Conservation (phyloP, 768 basidiomycete genomes). For the Solioccasus polychromus region DNA sequence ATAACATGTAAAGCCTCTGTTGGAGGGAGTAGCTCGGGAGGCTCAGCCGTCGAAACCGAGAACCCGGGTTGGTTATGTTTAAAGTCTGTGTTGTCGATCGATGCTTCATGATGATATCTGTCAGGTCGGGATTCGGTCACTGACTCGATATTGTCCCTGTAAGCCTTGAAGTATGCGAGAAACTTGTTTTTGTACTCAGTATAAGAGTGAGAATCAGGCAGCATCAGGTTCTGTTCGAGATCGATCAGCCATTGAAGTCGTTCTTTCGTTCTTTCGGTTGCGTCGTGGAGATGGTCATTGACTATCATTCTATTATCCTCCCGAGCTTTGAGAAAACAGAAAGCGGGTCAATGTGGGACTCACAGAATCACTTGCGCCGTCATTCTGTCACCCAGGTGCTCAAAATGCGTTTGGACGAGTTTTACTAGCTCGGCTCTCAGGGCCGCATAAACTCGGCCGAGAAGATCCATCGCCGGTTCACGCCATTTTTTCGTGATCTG, state of each 20-base stretch:
- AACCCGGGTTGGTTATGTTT: slow-evolving; percentile 20
- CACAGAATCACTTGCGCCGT: slow-evolving; percentile 47
- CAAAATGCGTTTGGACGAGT: slow-evolving; percentile 49
- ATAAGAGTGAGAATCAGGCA: slow-evolving; percentile 48
- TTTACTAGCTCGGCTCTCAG: slow-evolving; percentile 37
- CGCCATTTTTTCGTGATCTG: slow-evolving; percentile 45
- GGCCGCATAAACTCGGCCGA: slow-evolving; percentile 34
- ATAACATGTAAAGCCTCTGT: slow-evolving; percentile 61
- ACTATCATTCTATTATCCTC: slow-evolving; percentile 38
- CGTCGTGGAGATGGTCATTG: slow-evolving; percentile 44
- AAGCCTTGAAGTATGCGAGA: slow-evolving; percentile 43
- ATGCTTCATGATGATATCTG: neutral
- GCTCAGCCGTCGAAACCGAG: slow-evolving; percentile 36
- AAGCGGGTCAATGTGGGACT: slow-evolving; percentile 10
- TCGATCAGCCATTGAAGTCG: slow-evolving; percentile 45
- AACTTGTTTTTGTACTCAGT: slow-evolving; percentile 47
- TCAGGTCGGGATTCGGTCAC: neutral
- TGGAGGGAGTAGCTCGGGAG: slow-evolving; percentile 45
- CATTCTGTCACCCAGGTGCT: slow-evolving; percentile 45
- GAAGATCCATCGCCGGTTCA: slow-evolving; percentile 42
- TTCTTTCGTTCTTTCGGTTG: slow-evolving; percentile 36
- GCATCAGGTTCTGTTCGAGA: slow-evolving; percentile 45
- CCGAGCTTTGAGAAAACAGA: too few species aligned
- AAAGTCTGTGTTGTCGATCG: slow-evolving; percentile 30
- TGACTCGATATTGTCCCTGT: slow-evolving; percentile 6